A percentile compares a stretch with the other conserved stretches of the same genome.
These are phyloP conservation scores for Tolypocladium pustulatum DNA, from an alignment of 2,329 filamentous ascomycete genomes.

Conservation along the genomic window DNA sequence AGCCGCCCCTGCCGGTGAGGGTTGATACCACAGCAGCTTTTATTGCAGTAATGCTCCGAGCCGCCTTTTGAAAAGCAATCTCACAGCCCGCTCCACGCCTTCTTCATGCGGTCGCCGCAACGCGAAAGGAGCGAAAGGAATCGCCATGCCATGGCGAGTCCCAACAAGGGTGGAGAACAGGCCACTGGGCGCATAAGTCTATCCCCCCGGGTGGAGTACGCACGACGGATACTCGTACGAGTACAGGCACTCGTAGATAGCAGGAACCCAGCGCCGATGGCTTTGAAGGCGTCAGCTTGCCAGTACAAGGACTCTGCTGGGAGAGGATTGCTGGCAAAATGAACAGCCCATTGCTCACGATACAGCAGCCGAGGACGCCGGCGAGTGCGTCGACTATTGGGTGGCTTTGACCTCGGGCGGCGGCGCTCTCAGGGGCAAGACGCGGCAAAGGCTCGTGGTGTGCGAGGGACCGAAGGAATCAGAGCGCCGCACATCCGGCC, in stretches of 20 bases:
- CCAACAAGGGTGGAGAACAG: neutral
- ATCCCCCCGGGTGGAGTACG: no score
- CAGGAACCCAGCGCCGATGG: neutral
- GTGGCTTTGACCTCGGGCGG: neutral
- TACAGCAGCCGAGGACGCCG: neutral
- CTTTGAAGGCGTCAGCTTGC: neutral
- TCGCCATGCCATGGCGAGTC: neutral
- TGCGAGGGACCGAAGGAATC: neutral
- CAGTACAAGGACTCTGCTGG: neutral
- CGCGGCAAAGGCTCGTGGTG: neutral
- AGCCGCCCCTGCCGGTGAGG: neutral
- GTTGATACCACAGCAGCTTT: neutral
- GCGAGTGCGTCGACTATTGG: neutral
- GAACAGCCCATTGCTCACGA: neutral
- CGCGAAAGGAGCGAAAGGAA: neutral
- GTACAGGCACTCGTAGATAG: neutral
- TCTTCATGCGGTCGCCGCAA: neutral
- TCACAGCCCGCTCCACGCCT: neutral
- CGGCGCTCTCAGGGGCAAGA: neutral
- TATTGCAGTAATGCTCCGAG: neutral
- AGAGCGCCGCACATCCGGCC: slow-evolving; percentile 1
- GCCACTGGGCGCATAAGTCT: neutral
- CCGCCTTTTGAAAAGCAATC: neutral
- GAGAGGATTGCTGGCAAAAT: neutral
- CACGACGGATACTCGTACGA: no score